A percentile compares a stretch with the other conserved stretches of the same genome.
phyloP scores from a whole-genome alignment of 768 basidiomycete species.

The Paxillus rubicundulus region DNA sequence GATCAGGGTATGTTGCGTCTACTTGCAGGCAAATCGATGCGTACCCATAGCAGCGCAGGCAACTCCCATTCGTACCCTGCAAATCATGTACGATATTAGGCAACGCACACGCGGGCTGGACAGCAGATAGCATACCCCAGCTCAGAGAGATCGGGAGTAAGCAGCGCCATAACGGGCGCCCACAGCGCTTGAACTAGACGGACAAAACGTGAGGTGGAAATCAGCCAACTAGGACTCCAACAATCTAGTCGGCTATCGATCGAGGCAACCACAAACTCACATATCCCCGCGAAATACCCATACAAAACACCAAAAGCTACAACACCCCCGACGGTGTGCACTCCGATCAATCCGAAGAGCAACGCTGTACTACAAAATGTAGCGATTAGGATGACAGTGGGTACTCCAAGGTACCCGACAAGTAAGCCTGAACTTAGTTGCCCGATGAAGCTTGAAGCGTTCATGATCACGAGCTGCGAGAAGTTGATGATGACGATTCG shows the following conservation, averaged over 20 bases:
- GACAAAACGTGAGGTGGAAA: not conserved
- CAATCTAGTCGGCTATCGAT: not conserved
- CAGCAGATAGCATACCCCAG: conserved; percentile 39
- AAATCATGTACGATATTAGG: not conserved
- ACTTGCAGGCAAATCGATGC: not conserved
- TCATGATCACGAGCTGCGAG: conserved; percentile 52
- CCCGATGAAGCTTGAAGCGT: conserved; percentile 52
- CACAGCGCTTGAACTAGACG: conserved; percentile 38
- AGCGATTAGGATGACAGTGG: conserved; percentile 36
- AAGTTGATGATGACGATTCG: not conserved
- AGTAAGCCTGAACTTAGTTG: conserved; percentile 49
- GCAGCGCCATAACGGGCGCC: conserved; percentile 42
- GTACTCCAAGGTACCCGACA: conserved; percentile 41
- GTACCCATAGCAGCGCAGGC: conserved; percentile 47
- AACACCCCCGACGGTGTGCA: conserved; percentile 38
- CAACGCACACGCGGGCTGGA: not conserved
- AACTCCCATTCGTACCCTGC: conserved; percentile 46
- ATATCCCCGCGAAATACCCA: conserved; percentile 52
- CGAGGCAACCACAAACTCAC: conserved; percentile 21
- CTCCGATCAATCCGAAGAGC: conserved; percentile 48
- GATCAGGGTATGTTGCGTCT: not conserved
- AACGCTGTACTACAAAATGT: conserved; percentile 38
- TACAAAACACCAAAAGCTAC: conserved; percentile 45
- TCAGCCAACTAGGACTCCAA: not conserved
- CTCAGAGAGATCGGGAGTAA: conserved; percentile 48